Base-by-base conservation (phyloP, 2,329 filamentous ascomycete genomes). In the Dactylellina drechsleri region DNA sequence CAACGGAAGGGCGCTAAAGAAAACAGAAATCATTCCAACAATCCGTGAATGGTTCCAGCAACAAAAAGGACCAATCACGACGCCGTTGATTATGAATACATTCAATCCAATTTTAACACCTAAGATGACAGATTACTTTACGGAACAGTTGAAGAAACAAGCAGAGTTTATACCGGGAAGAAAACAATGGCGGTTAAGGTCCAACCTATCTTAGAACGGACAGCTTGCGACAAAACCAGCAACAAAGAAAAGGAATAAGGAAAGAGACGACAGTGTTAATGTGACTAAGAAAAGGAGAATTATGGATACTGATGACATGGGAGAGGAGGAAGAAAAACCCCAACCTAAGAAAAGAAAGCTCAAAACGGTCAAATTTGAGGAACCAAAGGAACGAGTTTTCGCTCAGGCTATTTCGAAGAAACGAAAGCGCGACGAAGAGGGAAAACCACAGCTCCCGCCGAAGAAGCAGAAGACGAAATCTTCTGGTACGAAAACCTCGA, bases 31-130 rank as follows among this genome's bases (percentile, higher is more conserved):
- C 40, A 79, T 78, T 16, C 82, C 82, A 0, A 82, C 81, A 0
- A 84, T 83, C 0, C 78, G 57, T 31, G 76, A 59, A 36, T 71
- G 65, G 58, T 54, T 72, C 53, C 43, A 26, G 4, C 41, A 59
- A 16, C 61, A 43, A 50, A 64, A 56, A n/a, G 62, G 70, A 10
- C 59, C 68, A 10, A 80, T 81, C 31, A 81, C 82, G 1, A 80
- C 80, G 77, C 84, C 80, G 76, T 82, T 77, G 68, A 83, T 85
- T 13, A 82, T 81, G 36, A 80, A 84, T 79, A 96, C 97, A 67
- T 89, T 90, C 45, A 87, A 90, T 49, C 98, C 93, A 78, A 89
- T 98, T 86, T 52, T 85, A 88, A 23, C 92, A 96, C 66, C 85
- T 26, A 86, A 88, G 76, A 87, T 91, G 75, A 90, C 89, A 60